Percentiles rank a stretch among this genome's conserved stretches.
Evolutionary conservation across 176 grass and related monocot species (phyloP).

Genomic region (Raddia guianensis): DNA sequence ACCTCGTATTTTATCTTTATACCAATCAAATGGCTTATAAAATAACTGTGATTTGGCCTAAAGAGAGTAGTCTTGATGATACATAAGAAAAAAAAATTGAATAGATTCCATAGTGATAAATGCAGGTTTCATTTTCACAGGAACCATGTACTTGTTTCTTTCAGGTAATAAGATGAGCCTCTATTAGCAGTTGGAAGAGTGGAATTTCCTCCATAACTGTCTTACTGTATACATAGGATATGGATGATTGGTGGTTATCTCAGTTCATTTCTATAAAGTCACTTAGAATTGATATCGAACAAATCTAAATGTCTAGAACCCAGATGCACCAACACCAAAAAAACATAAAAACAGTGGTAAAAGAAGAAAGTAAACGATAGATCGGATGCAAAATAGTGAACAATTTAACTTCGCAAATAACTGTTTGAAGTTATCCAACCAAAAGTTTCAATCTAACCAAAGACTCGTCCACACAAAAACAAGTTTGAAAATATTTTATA

Average conservation of each 20-base stretch:
- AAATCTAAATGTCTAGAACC: background rate
- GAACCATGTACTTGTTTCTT: background rate
- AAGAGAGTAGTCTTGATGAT: background rate
- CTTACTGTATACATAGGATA: background rate
- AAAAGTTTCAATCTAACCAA: background rate
- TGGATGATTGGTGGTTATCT: background rate
- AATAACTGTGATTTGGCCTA: too few species aligned
- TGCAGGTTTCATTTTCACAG: background rate
- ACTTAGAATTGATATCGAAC: background rate
- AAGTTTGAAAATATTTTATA: background rate
- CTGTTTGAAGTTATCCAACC: background rate
- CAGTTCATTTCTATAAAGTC: background rate
- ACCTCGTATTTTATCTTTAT: too few species aligned
- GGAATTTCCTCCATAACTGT: background rate
- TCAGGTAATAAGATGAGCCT: background rate
- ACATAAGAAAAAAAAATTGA: background rate
- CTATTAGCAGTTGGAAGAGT: background rate
- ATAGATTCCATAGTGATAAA: background rate
- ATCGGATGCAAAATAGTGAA: background rate
- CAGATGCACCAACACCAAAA: background rate
- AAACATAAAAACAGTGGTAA: background rate
- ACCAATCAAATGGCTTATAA: too few species aligned
- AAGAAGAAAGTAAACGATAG: background rate
- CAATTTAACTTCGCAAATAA: background rate
- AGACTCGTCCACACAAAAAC: background rate